A percentile compares a stretch with the other conserved stretches of the same genome.
Conservation (phyloP, 208 protist genomes). For the Wallacemonas sp. region DNA sequence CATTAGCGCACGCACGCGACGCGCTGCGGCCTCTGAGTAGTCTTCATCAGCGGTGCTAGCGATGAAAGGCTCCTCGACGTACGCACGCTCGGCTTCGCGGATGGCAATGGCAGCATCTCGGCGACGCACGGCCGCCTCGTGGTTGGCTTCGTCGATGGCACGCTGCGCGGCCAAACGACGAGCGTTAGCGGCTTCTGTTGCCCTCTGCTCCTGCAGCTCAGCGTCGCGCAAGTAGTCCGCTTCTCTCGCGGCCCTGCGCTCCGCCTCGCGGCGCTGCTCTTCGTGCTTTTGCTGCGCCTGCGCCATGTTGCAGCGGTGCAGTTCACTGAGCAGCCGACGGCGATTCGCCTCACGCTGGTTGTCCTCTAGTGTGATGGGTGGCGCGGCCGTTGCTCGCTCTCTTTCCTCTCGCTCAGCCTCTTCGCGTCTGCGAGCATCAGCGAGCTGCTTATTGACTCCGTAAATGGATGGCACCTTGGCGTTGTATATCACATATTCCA, state of each 20-base stretch:
- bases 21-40: neutral
- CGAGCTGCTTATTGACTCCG: slow-evolving; percentile 62
- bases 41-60: neutral
- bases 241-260: slow-evolving; percentile 13
- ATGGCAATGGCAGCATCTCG: slow-evolving; percentile 1
- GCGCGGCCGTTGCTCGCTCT: neutral
- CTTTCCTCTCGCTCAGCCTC: neutral
- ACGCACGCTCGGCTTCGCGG: slow-evolving; percentile 2
- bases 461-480: slow-evolving; percentile 56
- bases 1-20: slow-evolving; percentile 12
- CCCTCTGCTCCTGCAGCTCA: slow-evolving; percentile 14
- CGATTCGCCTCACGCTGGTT: slow-evolving; percentile 18
- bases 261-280: slow-evolving; percentile 25
- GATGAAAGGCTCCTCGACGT: neutral
- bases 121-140: neutral
- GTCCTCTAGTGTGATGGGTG: neutral
- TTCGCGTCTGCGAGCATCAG: slow-evolving; percentile 30
- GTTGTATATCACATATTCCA: slow-evolving; percentile 72
- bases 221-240: slow-evolving; percentile 12
- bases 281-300: slow-evolving; percentile 44
- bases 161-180: neutral
- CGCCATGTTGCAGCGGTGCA: slow-evolving; percentile 45
- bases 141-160: slow-evolving; percentile 6
- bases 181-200: neutral
- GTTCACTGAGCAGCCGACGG: slow-evolving; percentile 34